Conservation (phyloP, 2,329 filamentous ascomycete genomes). For the Penicillium freii region DNA sequence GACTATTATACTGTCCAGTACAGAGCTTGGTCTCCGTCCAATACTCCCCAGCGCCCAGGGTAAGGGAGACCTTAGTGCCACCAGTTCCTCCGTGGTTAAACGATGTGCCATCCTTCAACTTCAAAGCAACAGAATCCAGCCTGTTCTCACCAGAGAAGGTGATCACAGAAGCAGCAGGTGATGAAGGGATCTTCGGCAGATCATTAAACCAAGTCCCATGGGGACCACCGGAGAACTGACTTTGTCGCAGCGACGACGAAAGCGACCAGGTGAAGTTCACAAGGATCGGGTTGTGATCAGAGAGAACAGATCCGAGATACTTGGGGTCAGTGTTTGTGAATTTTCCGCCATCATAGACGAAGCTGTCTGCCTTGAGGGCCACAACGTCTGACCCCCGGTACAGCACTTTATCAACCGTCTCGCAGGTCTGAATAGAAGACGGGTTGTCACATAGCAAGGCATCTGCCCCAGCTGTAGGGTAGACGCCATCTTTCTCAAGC, state of each 20-base stretch:
- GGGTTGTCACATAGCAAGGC: slow-evolving; percentile 58
- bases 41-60: slow-evolving; percentile 49
- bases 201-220: slow-evolving; percentile 56
- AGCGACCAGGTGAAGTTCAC: slow-evolving; percentile 32
- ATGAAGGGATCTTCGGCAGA: slow-evolving; percentile 39
- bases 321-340: slow-evolving; percentile 56
- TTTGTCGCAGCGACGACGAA: slow-evolving; percentile 52
- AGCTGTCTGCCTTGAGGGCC: slow-evolving; percentile 50
- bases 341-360: slow-evolving; percentile 52
- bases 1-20: slow-evolving; percentile 46
- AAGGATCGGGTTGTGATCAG: slow-evolving; percentile 63
- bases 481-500: slow-evolving; percentile 49
- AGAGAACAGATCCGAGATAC: slow-evolving; percentile 49
- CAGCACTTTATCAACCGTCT: slow-evolving; percentile 67
- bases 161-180: slow-evolving; percentile 33
- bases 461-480: slow-evolving; percentile 44
- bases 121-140: slow-evolving; percentile 53
- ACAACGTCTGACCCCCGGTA: slow-evolving; percentile 42
- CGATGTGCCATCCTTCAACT: slow-evolving; percentile 49
- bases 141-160: slow-evolving; percentile 50
- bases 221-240: slow-evolving; percentile 28
- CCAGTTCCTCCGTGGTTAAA: slow-evolving; percentile 56
- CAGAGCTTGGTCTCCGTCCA: slow-evolving; percentile 53
- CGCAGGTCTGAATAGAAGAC: slow-evolving; percentile 54
- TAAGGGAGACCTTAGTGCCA: slow-evolving; percentile 46